Conservation (phyloP, 2,329 filamentous ascomycete species). For the Aspergillus tubingensis region DNA sequence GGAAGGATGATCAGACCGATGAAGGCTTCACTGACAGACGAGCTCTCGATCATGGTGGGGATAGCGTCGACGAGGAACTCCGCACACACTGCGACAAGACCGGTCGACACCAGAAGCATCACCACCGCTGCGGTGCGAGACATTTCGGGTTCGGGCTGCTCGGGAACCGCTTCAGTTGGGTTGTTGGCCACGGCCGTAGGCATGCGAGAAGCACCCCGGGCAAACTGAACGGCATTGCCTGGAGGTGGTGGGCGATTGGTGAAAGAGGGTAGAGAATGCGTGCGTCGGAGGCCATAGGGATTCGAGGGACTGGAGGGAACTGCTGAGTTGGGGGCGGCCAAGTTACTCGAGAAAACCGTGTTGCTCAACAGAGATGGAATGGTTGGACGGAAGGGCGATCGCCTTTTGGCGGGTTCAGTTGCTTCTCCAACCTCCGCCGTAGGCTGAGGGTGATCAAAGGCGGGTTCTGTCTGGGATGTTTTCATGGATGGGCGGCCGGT, state of each 20-base stretch:
- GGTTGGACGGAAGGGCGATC: conserved; percentile 32
- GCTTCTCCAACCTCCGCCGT: conserved; percentile 5
- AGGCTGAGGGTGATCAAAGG: neutral
- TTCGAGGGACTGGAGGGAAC: conserved; percentile 18
- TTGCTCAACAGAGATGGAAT: conserved; percentile 37
- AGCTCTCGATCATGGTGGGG: conserved; percentile 63
- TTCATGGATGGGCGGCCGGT: conserved; percentile 18
- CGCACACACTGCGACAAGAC: conserved; percentile 61
- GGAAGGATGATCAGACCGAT: conserved; percentile 74
- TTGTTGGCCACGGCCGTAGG: conserved; percentile 19
- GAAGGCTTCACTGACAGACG: conserved; percentile 69
- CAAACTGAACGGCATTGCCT: conserved; percentile 39
- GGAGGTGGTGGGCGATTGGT: conserved; percentile 29
- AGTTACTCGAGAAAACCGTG: conserved; percentile 34
- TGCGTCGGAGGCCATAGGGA: conserved; percentile 29
- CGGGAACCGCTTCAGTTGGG: conserved; percentile 13
- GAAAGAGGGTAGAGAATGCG: conserved; percentile 35
- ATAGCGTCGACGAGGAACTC: conserved; percentile 78
- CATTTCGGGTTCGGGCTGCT: conserved; percentile 42
- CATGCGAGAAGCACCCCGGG: conserved; percentile 34
- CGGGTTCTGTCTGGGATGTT: conserved; percentile 15
- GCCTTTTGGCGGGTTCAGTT: conserved; percentile 25
- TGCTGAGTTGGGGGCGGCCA: conserved; percentile 16
- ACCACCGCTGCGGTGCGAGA: conserved; percentile 60
- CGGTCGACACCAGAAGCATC: conserved; percentile 57